Evolutionary conservation across 2,329 filamentous ascomycete species (phyloP), one percentile per base, ranked within the genome.

Genomic region (Aspergillus sp.): DNA sequence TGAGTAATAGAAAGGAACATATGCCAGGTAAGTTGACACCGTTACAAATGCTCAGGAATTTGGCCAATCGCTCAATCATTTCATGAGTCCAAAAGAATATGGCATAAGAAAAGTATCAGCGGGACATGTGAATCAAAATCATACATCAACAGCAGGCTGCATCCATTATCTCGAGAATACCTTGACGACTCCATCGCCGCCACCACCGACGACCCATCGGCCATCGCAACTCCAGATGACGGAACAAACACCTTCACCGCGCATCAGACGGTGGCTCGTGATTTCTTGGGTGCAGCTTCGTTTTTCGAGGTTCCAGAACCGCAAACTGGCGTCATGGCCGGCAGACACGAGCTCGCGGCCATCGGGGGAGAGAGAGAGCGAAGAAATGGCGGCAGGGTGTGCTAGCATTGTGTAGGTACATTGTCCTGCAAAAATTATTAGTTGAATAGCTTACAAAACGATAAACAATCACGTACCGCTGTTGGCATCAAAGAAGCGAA

Each of bases 321-420:
- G 89, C 56, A 99, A 86, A 56, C 90, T 95, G 53, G 93, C 93
- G 72, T 99, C 95, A 73, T 99, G 95, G 20, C 95, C 95, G 1
- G 92, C 95, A 46, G 92, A 97, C 49, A 99, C 93, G 11, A 97
- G 88, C 79, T 99, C 95, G 58, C 89, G 88, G 46, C 93, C 93
- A 70, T 98, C 93, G 13, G 93, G 95, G 65, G 91, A 96, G 19
- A 99, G 84, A 0, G 91, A 96, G 5, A 99, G 83, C 24, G 90
- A 89, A 1, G 95, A 96, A 64, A 99, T 97, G 56, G 95, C 89
- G 3, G 93, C 89, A 0, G 95, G 92, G 68, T 99, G 95, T 5
- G 95, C 95, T 59, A 98, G 86, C 95, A 99, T 99, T 69, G 90
- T 96, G 77, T 99, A 99, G 63, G 95, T 98, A 78, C 93, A 97